Base-by-base conservation (phyloP, 2,329 filamentous ascomycete species). In the Capronia americana region DNA sequence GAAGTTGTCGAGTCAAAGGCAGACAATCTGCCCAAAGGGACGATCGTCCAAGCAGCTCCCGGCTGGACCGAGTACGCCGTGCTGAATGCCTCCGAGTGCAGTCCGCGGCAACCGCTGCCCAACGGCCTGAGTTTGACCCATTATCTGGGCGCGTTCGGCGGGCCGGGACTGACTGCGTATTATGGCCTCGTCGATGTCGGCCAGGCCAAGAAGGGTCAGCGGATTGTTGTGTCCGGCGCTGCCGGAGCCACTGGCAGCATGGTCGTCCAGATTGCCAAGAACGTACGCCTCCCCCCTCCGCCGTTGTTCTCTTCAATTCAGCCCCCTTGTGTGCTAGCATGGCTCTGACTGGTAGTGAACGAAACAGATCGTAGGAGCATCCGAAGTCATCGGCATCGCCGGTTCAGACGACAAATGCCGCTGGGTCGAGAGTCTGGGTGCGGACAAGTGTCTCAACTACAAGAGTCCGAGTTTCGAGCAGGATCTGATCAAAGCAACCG, bases 231-330 rank as follows among this genome's bases (percentile, higher is more conserved):
- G 0, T 90, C 87, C 14, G 91, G 90, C 6, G 91, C 91, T 1
- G 91, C 91, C 0, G 91, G 91, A 1, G 91, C 91, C 0, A 93
- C 91, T 0, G 91, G 91, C 1, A 90, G 85, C 73, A 86, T 93
- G 2, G 90, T 87, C 0, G 90, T 90, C 0, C 91, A 73, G 63
- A 71, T 73, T 32, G 71, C 71, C 12, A 73, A 71, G 56, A 65
- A 70, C 34, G 67, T 69, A 32, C 51, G 59, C 28, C 20, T 28
- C 26, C 10, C 51, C 55, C 28, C 20, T 28, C 26, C 10, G 11
- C 6, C 7, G 1, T 3, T 23, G 8, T n/a, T 26, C 24, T 48
- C 17, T 8, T 44, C 10, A 34, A 4, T 4, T 12, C 11, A 12
- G 32, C 32, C 32, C n/a, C 14, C 5, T 10, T 14, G 20, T 17